A percentile compares a stretch with the other conserved stretches of the same genome.
phyloP scores from a whole-genome alignment of 164 flowering plant species.

The Kalanchoe fedtschenkoi region DNA sequence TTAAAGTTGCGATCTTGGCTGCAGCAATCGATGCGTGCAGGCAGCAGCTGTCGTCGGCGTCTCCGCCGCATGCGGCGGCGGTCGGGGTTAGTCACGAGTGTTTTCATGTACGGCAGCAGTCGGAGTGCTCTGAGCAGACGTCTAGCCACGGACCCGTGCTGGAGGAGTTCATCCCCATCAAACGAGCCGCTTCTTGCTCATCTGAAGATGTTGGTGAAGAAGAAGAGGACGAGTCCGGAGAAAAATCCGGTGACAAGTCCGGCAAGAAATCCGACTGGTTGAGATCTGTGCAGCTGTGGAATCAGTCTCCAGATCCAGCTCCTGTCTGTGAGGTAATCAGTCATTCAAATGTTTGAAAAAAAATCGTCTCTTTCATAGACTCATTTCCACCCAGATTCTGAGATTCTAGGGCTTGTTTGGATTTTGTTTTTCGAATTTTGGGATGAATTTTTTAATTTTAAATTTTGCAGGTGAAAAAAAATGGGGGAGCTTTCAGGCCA shows the following conservation, averaged over 20 bases:
- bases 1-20: neutral
- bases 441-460: constrained; percentile 16
- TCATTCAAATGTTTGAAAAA: neutral
- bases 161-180: constrained; percentile 67
- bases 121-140: constrained; percentile 55
- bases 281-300: constrained; percentile 77
- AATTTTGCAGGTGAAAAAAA: constrained; percentile 37
- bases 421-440: constrained; percentile 8
- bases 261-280: constrained; percentile 64
- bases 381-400: neutral
- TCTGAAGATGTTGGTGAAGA: constrained; percentile 18
- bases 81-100: constrained; percentile 20
- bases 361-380: neutral
- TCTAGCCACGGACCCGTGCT: constrained; percentile 42
- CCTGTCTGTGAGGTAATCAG: constrained; percentile 20
- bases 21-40: constrained; percentile 61
- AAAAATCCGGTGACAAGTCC: constrained; percentile 14
- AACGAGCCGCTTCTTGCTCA: constrained; percentile 16
- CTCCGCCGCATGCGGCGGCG: constrained; percentile 4
- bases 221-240: constrained; percentile 9
- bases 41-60: constrained; percentile 26
- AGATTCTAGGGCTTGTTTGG: neutral
- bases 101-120: constrained; percentile 22
- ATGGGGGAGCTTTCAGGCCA: constrained; percentile 9
- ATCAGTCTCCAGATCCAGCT: constrained; percentile 47